Percentiles rank a stretch among this genome's conserved stretches.
Conservation (phyloP, 2,329 filamentous ascomycete species). For the Zelopaecilomyces penicillatus region DNA sequence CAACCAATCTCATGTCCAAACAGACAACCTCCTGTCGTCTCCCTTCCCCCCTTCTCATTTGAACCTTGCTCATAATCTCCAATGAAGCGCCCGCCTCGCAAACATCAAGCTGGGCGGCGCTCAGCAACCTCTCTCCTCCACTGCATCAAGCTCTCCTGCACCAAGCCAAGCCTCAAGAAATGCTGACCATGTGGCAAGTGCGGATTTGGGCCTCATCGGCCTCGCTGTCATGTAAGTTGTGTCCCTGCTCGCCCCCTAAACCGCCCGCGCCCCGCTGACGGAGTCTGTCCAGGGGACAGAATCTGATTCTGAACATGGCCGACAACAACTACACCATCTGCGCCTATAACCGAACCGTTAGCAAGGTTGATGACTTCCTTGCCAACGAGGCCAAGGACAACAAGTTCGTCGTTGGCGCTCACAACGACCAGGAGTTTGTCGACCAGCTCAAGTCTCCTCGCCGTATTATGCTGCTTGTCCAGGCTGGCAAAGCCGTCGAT, state of each 20-base stretch:
- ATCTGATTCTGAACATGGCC: constrained; percentile 82
- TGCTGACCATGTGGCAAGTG: constrained; percentile 56
- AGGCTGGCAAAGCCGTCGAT: constrained; percentile 95
- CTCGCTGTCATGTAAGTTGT: constrained; percentile 73
- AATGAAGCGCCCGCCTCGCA: constrained; percentile 62
- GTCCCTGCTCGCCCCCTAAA: constrained; percentile 10
- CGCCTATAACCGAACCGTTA: constrained; percentile 96
- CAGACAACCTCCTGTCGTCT: neutral
- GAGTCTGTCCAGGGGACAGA: constrained; percentile 52
- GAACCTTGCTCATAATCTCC: constrained; percentile 28
- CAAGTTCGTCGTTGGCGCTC: constrained; percentile 88
- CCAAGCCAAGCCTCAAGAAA: constrained; percentile 26
- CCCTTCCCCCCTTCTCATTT: constrained; percentile 13
- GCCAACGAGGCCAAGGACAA: constrained; percentile 80
- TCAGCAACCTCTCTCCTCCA: constrained; percentile 30
- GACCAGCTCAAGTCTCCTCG: constrained; percentile 95
- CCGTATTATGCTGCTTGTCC: constrained; percentile 96
- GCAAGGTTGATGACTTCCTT: constrained; percentile 94
- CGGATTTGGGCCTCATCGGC: constrained; percentile 88
- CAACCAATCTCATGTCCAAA: too few relatives aligned
- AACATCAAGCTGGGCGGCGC: constrained; percentile 62
- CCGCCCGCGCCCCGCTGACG: constrained; percentile 10
- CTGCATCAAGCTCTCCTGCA: constrained; percentile 16
- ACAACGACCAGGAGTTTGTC: constrained; percentile 90
- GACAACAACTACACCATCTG: constrained; percentile 93